phyloP scores from a whole-genome alignment of 169 alveolate genomes.

The Cyclospora cayetanensis region DNA sequence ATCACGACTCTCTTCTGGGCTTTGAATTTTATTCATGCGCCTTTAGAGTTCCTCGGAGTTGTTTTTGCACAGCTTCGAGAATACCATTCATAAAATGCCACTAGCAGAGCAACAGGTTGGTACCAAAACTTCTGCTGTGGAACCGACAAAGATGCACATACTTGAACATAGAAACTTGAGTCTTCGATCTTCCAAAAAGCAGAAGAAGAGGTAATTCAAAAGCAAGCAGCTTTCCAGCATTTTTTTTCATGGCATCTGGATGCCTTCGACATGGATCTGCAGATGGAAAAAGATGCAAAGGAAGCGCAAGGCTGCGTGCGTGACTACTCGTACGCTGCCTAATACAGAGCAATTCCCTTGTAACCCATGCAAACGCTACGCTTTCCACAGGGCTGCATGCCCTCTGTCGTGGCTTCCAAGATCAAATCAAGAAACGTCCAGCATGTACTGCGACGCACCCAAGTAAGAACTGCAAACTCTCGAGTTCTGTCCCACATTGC shows the following conservation, averaged over 20 bases:
- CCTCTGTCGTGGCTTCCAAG: constrained; percentile 14
- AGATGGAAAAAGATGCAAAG: not conserved
- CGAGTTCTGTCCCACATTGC: not conserved
- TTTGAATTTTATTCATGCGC: not conserved
- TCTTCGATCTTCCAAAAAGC: constrained; percentile 23
- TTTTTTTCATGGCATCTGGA: not conserved
- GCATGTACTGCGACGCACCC: constrained; percentile 58
- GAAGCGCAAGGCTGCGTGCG: constrained; percentile 28
- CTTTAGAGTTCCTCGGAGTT: not conserved
- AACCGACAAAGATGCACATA: too few relatives aligned
- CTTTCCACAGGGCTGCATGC: constrained; percentile 47
- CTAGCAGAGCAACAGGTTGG: constrained; percentile 35
- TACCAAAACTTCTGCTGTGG: too few relatives aligned
- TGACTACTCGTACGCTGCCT: constrained; percentile 44
- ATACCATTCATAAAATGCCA: not conserved
- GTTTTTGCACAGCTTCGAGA: not conserved
- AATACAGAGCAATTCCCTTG: not conserved
- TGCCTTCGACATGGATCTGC: not conserved
- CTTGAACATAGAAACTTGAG: constrained; percentile 45
- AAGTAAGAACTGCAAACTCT: not conserved
- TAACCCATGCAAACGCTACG: not conserved
- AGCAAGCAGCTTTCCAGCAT: too few relatives aligned
- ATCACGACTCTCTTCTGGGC: not conserved
- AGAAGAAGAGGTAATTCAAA: not conserved
- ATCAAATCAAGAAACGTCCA: not conserved